Percentiles rank a stretch among this genome's conserved stretches.
Evolutionary conservation across 2,329 filamentous ascomycete genomes (phyloP).

Genomic region (Chrysoporthe austroafricana): DNA sequence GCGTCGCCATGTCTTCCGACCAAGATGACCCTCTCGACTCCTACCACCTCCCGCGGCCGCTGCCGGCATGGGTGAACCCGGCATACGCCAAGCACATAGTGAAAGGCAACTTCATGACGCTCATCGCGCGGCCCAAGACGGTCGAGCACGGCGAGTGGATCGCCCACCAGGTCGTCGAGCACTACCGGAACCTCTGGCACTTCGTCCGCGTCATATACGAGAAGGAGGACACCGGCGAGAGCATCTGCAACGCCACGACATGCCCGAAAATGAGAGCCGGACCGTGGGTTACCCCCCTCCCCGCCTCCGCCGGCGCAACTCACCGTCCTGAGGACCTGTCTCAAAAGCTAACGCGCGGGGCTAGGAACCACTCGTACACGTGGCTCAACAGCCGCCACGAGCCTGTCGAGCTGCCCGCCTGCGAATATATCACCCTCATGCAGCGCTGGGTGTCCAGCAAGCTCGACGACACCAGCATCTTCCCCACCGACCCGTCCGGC

Average conservation of each 20-base stretch:
- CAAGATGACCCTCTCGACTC: conserved; percentile 38
- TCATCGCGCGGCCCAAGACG: conserved; percentile 81
- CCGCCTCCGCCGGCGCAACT: no score
- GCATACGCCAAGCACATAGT: conserved; percentile 76
- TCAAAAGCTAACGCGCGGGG: neutral
- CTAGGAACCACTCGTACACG: conserved; percentile 75
- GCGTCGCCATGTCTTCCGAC: conserved; percentile 31
- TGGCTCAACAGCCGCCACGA: conserved; percentile 80
- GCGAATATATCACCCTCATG: conserved; percentile 81
- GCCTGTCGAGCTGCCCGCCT: conserved; percentile 78
- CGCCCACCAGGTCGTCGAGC: conserved; percentile 85
- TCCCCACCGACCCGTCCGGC: conserved; percentile 72
- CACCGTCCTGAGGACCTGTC: no score
- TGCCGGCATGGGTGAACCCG: conserved; percentile 68
- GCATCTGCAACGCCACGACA: conserved; percentile 75
- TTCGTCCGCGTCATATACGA: conserved; percentile 82
- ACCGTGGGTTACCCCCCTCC: conserved; percentile 58
- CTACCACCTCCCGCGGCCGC: conserved; percentile 41
- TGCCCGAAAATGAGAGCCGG: conserved; percentile 88
- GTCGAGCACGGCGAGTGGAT: conserved; percentile 87
- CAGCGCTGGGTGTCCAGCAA: conserved; percentile 88
- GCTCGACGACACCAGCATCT: conserved; percentile 76
- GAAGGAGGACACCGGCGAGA: conserved; percentile 68
- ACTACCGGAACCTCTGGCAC: conserved; percentile 78
- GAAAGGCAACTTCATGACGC: conserved; percentile 88